phyloP scores from a whole-genome alignment of 2,329 filamentous ascomycete genomes.

The Fusarium sp. region DNA sequence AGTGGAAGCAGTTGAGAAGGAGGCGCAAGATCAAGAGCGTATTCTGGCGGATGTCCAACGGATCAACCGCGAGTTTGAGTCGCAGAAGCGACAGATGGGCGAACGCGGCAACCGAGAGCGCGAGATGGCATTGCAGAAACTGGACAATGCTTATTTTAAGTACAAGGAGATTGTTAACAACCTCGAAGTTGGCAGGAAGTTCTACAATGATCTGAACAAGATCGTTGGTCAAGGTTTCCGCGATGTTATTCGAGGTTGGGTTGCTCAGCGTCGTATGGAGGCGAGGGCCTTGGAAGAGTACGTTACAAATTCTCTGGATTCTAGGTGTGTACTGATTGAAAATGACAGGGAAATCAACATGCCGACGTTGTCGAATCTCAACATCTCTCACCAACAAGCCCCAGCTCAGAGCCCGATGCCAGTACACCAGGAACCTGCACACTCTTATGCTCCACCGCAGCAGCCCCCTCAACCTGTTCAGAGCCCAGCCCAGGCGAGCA shows the following conservation, averaged over 20 bases:
- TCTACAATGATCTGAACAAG: slow-evolving; percentile 95
- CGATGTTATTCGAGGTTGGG: slow-evolving; percentile 83
- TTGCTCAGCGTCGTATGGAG: slow-evolving; percentile 84
- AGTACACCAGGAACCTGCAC: slow-evolving; percentile 27
- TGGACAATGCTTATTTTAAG: slow-evolving; percentile 94
- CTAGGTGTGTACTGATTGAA: slow-evolving; percentile 21
- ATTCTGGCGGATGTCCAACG: slow-evolving; percentile 78
- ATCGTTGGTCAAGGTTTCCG: slow-evolving; percentile 86
- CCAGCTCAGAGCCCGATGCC: slow-evolving; percentile 40
- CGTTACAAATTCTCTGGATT: slow-evolving; percentile 48
- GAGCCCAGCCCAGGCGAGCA: slow-evolving; percentile 62
- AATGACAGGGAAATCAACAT: slow-evolving; percentile 65
- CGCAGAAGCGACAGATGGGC: slow-evolving; percentile 77
- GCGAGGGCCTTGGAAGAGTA: slow-evolving; percentile 84
- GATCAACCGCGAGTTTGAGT: slow-evolving; percentile 83
- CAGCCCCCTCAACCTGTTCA: slow-evolving; percentile 46
- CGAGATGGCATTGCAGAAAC: slow-evolving; percentile 86
- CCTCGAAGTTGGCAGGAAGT: slow-evolving; percentile 91
- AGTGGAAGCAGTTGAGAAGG: slow-evolving; percentile 77
- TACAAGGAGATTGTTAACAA: slow-evolving; percentile 97
- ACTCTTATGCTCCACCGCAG: slow-evolving; percentile 30
- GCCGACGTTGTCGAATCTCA: slow-evolving; percentile 65
- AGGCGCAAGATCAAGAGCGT: slow-evolving; percentile 82
- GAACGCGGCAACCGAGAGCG: slow-evolving; percentile 77
- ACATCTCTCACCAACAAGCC: slow-evolving; percentile 53